Evolutionary conservation across 2,329 filamentous ascomycete species (phyloP), one percentile per base, ranked within the genome.

Genomic region (Aplosporella prunicola): DNA sequence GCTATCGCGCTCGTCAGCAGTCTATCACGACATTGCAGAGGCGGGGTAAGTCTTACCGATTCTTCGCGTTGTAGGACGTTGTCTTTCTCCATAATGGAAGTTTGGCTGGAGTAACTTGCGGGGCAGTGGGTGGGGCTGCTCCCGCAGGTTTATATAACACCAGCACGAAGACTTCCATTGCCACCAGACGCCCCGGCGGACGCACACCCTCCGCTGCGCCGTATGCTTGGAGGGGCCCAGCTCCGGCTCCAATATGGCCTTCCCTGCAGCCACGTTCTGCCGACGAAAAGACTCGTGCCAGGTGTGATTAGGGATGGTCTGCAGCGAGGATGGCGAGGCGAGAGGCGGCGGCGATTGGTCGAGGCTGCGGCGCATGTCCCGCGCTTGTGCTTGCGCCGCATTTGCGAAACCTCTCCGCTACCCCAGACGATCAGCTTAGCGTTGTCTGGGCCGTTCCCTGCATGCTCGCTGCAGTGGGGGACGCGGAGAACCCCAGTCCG

Each of bases 401-500:
- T 16, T 16, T 9, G 11, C n/a, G 10, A 16, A 13, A 9, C 27
- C 14, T 5, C 27, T 29, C n/a, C n/a, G n/a, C n/a, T n/a, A n/a
- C n/a, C n/a, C n/a, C n/a, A n/a, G n/a, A n/a, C n/a, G n/a, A n/a
- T n/a, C n/a, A n/a, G n/a, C n/a, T n/a, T n/a, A n/a, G n/a, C n/a
- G n/a, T n/a, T n/a, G n/a, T n/a, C n/a, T n/a, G n/a, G n/a, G n/a
- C n/a, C n/a, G n/a, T n/a, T n/a, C n/a, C n/a, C n/a, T n/a, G n/a
- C n/a, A n/a, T 29, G 11, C 14, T 9, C 4, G 7, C 27, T 5
- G 8, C 11, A 17, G 10, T 16, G 27, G 11, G 13, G 13, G 14
- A 29, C 18, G 27, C 27, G 27, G 27, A 29, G 27, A 29, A n/a
- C 27, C 27, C 27, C 27, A 29, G 27, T 29, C 27, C 27, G 27